A percentile compares a stretch with the other conserved stretches of the same genome.
Conservation (phyloP, 176 grass and related monocot genomes). For the Oryza meyeriana region DNA sequence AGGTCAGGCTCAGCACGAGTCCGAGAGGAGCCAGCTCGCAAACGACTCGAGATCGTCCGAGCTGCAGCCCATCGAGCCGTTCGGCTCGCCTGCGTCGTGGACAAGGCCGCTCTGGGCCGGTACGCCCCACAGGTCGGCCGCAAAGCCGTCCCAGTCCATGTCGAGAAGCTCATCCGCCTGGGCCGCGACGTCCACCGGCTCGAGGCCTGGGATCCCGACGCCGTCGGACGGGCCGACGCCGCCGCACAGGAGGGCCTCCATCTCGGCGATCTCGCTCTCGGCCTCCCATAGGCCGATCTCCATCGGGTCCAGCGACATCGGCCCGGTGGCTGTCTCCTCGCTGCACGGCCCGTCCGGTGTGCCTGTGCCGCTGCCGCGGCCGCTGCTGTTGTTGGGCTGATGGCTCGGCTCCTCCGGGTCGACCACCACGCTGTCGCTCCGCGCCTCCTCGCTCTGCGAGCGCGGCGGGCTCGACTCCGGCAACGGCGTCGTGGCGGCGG, state of each 20-base stretch:
- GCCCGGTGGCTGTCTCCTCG: slow-evolving; percentile 36
- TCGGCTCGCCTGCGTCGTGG: neutral
- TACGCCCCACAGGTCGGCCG: slow-evolving; percentile 46
- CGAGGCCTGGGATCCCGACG: neutral
- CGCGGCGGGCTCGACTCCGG: slow-evolving; percentile 14
- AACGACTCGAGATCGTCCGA: slow-evolving; percentile 50
- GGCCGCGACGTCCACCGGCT: neutral
- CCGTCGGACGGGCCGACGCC: neutral
- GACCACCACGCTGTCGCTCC: slow-evolving; percentile 45
- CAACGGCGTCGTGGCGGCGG: neutral
- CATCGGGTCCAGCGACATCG: neutral
- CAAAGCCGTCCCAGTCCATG: slow-evolving; percentile 65
- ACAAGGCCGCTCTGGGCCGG: neutral
- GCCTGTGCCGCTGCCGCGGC: neutral
- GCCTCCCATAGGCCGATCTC: slow-evolving; percentile 29
- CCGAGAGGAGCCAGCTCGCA: slow-evolving; percentile 60
- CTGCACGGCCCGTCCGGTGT: neutral
- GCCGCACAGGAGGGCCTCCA: slow-evolving; percentile 41
- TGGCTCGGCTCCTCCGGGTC: slow-evolving; percentile 41
- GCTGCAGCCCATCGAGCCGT: neutral
- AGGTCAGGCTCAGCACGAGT: slow-evolving; percentile 20
- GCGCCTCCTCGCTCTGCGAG: slow-evolving; percentile 44
- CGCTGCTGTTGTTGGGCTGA: slow-evolving; percentile 21
- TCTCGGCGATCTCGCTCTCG: slow-evolving; percentile 49
- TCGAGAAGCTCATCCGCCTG: slow-evolving; percentile 51